phyloP scores from a whole-genome alignment of 2,329 filamentous ascomycete species.

The Epichloe brachyelytri region DNA sequence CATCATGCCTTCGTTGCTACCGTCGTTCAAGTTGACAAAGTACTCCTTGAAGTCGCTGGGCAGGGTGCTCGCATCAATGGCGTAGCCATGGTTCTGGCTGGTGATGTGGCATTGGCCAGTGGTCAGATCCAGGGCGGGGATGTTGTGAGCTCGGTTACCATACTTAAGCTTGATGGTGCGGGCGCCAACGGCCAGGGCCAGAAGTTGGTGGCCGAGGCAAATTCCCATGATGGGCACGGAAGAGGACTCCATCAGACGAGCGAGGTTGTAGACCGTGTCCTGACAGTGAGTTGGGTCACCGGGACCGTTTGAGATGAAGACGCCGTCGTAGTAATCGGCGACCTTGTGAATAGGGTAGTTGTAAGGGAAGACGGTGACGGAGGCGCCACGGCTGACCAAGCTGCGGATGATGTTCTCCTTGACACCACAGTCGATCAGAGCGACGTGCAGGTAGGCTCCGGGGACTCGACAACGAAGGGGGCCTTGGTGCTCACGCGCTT shows the following conservation, averaged over 20 bases:
- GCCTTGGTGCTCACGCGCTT: slow-evolving; percentile 95
- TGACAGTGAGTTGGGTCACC: slow-evolving; percentile 97
- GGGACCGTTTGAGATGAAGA: slow-evolving; percentile 98
- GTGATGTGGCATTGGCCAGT: slow-evolving; percentile 98
- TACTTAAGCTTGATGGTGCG: slow-evolving; percentile 97
- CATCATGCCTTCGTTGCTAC: slow-evolving; percentile 94
- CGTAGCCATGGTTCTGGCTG: slow-evolving; percentile 96
- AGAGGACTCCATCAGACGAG: slow-evolving; percentile 80
- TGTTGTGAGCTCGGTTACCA: slow-evolving; percentile 97
- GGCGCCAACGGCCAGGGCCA: slow-evolving; percentile 79
- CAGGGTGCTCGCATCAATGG: slow-evolving; percentile 74
- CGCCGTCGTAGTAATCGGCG: slow-evolving; percentile 90
- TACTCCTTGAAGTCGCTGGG: slow-evolving; percentile 89
- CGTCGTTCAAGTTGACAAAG: slow-evolving; percentile 96
- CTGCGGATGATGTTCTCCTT: slow-evolving; percentile 99
- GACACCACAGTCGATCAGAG: slow-evolving; percentile 93
- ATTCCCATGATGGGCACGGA: slow-evolving; percentile 94
- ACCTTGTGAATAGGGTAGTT: slow-evolving; percentile 98
- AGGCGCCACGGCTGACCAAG: slow-evolving; percentile 80
- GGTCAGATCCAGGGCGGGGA: slow-evolving; percentile 84
- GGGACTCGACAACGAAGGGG: slow-evolving; percentile 85
- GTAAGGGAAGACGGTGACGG: slow-evolving; percentile 88
- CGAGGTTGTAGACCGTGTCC: slow-evolving; percentile 84
- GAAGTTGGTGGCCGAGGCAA: slow-evolving; percentile 90
- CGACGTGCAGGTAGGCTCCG: slow-evolving; percentile 77